Conservation (phyloP, 2,329 filamentous ascomycete species). For the Alternaria sp. region DNA sequence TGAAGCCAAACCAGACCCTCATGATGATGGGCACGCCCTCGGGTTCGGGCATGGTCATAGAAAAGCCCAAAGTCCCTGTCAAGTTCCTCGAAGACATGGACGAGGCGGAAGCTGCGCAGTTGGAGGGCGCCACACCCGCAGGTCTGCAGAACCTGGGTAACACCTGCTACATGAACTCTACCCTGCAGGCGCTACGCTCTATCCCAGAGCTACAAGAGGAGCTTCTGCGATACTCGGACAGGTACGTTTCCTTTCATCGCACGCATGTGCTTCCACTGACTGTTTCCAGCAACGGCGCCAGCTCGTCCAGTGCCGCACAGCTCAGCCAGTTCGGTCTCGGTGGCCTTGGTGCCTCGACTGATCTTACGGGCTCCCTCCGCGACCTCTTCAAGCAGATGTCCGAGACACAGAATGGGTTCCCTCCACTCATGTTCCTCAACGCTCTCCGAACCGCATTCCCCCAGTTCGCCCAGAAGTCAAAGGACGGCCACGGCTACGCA, state of each 20-base stretch:
- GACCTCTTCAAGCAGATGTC: conserved; percentile 90
- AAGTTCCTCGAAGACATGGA: conserved; percentile 98
- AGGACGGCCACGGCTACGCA: conserved; percentile 84
- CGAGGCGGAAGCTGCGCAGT: conserved; percentile 85
- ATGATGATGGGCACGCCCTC: conserved; percentile 97
- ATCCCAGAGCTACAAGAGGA: conserved; percentile 91
- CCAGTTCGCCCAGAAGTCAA: conserved; percentile 90
- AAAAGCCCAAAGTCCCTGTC: conserved; percentile 77
- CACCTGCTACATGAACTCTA: conserved; percentile 98
- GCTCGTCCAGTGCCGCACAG: conserved; percentile 41
- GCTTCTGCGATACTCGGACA: conserved; percentile 68
- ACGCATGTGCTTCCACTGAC: conserved; percentile 18
- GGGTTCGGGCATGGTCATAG: conserved; percentile 67
- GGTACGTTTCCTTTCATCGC: conserved; percentile 31
- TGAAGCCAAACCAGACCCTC: conserved; percentile 85
- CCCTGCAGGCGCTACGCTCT: conserved; percentile 85
- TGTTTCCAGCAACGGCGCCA: conserved; percentile 36
- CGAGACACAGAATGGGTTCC: conserved; percentile 85
- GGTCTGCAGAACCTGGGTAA: conserved; percentile 94
- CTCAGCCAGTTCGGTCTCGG: conserved; percentile 63
- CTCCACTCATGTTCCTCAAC: conserved; percentile 82
- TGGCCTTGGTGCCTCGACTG: conserved; percentile 67
- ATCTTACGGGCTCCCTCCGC: conserved; percentile 79
- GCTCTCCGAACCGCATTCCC: conserved; percentile 82
- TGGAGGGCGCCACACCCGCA: conserved; percentile 84